Evolutionary conservation across 768 basidiomycete species (phyloP).

Genomic region (Tylopilus sp.): DNA sequence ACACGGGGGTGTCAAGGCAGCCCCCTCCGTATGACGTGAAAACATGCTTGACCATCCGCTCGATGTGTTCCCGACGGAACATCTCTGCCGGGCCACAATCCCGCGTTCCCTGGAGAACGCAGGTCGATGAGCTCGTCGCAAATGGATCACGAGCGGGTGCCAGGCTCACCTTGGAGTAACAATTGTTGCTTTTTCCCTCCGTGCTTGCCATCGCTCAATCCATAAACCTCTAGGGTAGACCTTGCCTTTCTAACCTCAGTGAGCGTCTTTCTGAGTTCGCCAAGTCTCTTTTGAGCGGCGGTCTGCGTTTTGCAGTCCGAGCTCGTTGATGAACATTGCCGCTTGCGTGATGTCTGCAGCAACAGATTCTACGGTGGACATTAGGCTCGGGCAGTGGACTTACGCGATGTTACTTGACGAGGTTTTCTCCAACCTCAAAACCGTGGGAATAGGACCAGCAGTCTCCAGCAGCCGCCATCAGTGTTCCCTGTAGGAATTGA

Average conservation of each 20-base stretch:
- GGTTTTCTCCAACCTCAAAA: too few species aligned
- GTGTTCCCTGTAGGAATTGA: too few species aligned
- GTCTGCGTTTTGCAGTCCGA: constrained; percentile 56
- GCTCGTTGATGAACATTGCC: constrained; percentile 56
- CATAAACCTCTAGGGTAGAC: constrained; percentile 34
- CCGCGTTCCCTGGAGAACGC: constrained; percentile 71
- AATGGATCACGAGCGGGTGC: not conserved
- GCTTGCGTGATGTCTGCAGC: constrained; percentile 55
- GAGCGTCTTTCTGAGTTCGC: constrained; percentile 61
- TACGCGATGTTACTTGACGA: too few species aligned
- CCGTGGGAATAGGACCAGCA: too few species aligned
- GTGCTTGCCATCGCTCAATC: constrained; percentile 35
- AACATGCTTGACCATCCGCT: constrained; percentile 79
- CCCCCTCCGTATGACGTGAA: constrained; percentile 88
- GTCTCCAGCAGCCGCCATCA: too few species aligned
- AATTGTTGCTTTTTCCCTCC: constrained; percentile 67
- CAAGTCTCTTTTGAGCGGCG: constrained; percentile 64
- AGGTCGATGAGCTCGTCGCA: not conserved
- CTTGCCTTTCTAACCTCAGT: constrained; percentile 37
- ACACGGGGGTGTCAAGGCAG: constrained; percentile 96
- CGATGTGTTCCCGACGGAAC: constrained; percentile 87
- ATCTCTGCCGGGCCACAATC: constrained; percentile 94
- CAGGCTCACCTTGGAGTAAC: constrained; percentile 74
- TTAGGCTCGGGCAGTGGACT: constrained; percentile 24
- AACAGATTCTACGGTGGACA: constrained; percentile 44